Conservation (phyloP, 495 filamentous ascomycete genomes). For the Astrothelium subdiscretum region DNA sequence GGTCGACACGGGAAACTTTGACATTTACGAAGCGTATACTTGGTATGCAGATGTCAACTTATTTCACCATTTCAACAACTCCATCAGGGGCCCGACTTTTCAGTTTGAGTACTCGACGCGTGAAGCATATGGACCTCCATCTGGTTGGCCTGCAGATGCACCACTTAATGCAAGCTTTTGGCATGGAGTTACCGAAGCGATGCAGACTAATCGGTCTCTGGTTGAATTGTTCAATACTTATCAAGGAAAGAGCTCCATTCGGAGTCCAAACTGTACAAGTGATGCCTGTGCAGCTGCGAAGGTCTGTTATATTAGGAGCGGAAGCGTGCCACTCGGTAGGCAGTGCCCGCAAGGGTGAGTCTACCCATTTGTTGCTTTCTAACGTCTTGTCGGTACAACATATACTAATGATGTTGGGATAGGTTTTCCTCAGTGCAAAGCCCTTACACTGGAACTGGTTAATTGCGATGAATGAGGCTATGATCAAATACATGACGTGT, state of each 20-base stretch:
- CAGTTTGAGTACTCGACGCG: constrained; percentile 47
- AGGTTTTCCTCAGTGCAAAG: not conserved
- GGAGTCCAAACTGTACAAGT: constrained; percentile 41
- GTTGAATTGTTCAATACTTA: constrained; percentile 40
- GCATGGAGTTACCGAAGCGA: constrained; percentile 47
- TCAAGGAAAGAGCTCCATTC: constrained; percentile 41
- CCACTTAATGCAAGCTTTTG: constrained; percentile 49
- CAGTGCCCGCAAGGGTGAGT: constrained; percentile 39
- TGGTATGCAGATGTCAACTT: constrained; percentile 24
- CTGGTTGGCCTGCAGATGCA: constrained; percentile 34
- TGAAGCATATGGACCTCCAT: constrained; percentile 36
- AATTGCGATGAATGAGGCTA: too few relatives aligned
- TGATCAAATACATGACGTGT: too few relatives aligned
- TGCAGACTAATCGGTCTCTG: constrained; percentile 40
- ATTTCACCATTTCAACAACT: constrained; percentile 10
- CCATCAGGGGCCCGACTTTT: constrained; percentile 18
- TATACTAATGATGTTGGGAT: not conserved
- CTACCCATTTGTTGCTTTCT: not conserved
- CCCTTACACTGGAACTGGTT: not conserved
- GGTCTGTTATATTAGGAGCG: constrained; percentile 51
- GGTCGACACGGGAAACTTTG: constrained; percentile 25
- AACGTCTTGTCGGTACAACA: not conserved
- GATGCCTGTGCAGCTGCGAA: constrained; percentile 40
- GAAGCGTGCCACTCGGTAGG: constrained; percentile 39
- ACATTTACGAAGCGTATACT: constrained; percentile 28